phyloP scores from a whole-genome alignment of 176 grass and related monocot species.

The Thinopyrum elongatum region DNA sequence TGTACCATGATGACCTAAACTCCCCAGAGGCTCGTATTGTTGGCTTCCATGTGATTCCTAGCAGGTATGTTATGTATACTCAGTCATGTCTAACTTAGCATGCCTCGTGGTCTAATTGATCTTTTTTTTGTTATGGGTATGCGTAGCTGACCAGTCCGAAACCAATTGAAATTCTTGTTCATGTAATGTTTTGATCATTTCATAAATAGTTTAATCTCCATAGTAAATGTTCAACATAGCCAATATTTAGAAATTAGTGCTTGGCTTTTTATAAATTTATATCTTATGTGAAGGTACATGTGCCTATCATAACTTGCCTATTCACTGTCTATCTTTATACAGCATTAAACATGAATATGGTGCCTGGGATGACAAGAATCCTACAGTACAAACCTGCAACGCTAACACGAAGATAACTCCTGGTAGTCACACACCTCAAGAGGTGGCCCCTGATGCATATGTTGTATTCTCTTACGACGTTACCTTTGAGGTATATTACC shows the following conservation, averaged over 20 bases:
- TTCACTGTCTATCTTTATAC: constrained; percentile 20
- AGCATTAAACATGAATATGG: constrained; percentile 76
- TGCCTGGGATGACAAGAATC: constrained; percentile 69
- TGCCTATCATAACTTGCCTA: neutral
- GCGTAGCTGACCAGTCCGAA: neutral
- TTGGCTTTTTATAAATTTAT: neutral
- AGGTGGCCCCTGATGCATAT: constrained; percentile 54
- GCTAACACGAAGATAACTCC: constrained; percentile 63
- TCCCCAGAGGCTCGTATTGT: constrained; percentile 66
- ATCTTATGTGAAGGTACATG: neutral
- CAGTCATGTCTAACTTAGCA: constrained; percentile 15
- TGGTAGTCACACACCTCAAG: constrained; percentile 67
- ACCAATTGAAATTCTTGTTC: constrained; percentile 18
- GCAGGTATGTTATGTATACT: constrained; percentile 53
- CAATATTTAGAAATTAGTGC: neutral
- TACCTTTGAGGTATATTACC: constrained; percentile 63
- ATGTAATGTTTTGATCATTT: neutral
- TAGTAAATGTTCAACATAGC: neutral
- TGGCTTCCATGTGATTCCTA: constrained; percentile 86
- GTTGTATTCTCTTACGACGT: constrained; percentile 75
- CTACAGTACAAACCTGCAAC: constrained; percentile 56
- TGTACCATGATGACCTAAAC: constrained; percentile 64
- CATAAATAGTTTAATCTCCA: neutral
- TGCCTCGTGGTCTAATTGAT: neutral
- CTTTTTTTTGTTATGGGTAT: constrained; percentile 7